Evolutionary conservation across 805 yeast species (phyloP), one percentile per base, ranked within the genome.

Genomic region (Grigorovia yakushimaensis): DNA sequence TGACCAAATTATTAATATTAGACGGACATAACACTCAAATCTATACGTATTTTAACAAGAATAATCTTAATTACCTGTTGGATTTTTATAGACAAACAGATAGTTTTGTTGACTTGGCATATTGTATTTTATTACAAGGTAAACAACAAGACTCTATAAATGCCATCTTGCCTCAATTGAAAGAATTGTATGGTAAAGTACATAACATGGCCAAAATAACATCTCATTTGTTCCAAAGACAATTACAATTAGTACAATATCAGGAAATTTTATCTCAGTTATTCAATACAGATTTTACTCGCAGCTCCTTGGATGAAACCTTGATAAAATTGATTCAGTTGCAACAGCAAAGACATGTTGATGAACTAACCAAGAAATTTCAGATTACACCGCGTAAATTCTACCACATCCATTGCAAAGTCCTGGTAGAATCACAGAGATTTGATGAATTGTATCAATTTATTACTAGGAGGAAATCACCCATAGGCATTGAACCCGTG

Each of bases 401-500:
- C 50, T 76, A 81, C 62, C 74, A 75, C 63, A 62, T 76, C 15
- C 74, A 77, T 30, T 61, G 84, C 22, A 72, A 74, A 15, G 70
- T 71, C 1, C 67, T 76, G 30, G 69, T 78, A 0, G 62, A 69
- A 5, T 56, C 71, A 2, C 70, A 75, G 6, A 76, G 77, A 40
- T 82, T 78, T 67, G 79, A 76, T 18, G 78, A 75, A 37, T 60
- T 86, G 27, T 73, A 71, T 52, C 73, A 76, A 27, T 74, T 79
- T 55, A 75, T 81, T 0, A 69, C 66, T 2, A 59, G 63, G 9
- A 71, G 68, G 41, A 81, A 77, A 51, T 78, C 93, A 0, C 84
- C 86, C 0, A 84, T 88, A 39, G 88, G 91, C 0, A 82, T 81
- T 49, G 73, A 72, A 50, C 80, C 83, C 0, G 80, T 88, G 52